Base-by-base conservation (phyloP, 2,329 filamentous ascomycete genomes). In the Tetracladium maxilliforme region DNA sequence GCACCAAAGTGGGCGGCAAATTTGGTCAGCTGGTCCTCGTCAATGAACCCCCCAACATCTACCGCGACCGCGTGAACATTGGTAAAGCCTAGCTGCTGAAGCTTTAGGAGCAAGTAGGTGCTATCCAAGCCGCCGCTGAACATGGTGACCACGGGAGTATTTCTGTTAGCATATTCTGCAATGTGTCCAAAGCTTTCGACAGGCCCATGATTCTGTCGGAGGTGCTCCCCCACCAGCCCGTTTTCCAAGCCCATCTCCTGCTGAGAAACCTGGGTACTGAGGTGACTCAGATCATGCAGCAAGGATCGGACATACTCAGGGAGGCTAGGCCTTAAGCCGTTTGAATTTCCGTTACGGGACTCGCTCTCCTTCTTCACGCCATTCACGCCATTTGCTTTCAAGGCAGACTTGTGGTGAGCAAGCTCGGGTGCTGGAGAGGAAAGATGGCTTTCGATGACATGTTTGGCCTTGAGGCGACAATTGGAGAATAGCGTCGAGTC, bases 121-220 rank as follows among this genome's bases (percentile, higher is more conserved):
- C 24, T 21, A 14, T 21, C 24, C 15, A 26, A 19, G 24, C 24
- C 24, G 18, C 24, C 18, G 24, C 24, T 26, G 16, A 26, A 26
- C 24, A 26, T 26, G 18, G 24, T 26, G 16, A 26, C 24, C 9
- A 26, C 18, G 16, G 24, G 24, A 26, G 24, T 14, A 26, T 26
- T 12, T 26, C 13, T 26, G 16, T 26, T 26, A 19, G 9, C 24
- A 14, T 20, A 12, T 26, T 21, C 16, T 6, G 16, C 24, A 26
- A 26, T 14, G 14, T 21, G 16, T 12, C 13, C 18, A 26, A 26
- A 26, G 23, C 16, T 25, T 25, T 19, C 23, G 14, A 25, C 19
- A 16, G 23, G 18, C n/a, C n/a, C n/a, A n/a, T n/a, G n/a, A n/a
- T n/a, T n/a, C n/a, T n/a, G n/a, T n/a, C n/a, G n/a, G n/a, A n/a